Conservation (phyloP, 805 yeast genomes). For the Yamadazyma akitaensis region DNA sequence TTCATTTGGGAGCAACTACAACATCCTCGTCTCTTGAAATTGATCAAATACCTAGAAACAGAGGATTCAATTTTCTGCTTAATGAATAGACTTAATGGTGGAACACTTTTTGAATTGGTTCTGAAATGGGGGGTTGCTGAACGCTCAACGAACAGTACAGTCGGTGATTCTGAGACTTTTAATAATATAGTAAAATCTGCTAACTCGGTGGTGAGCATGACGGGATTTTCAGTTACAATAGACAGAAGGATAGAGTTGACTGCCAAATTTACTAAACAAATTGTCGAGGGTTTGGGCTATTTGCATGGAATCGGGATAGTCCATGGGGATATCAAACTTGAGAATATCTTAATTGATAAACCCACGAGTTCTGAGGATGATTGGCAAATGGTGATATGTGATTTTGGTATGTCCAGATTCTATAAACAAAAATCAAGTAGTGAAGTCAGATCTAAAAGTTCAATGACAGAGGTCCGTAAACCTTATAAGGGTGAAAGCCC, state of each 20-base stretch:
- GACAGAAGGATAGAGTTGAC: slow-evolving; percentile 8
- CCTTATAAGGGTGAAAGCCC: slow-evolving; percentile 33
- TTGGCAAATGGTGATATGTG: slow-evolving; percentile 61
- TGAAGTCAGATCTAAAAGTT: slow-evolving; percentile 14
- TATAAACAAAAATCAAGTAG: slow-evolving; percentile 17
- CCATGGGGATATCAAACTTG: slow-evolving; percentile 83
- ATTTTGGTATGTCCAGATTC: slow-evolving; percentile 76
- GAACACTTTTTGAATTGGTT: slow-evolving; percentile 78
- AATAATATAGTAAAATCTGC: background rate
- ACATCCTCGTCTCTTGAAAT: slow-evolving; percentile 63
- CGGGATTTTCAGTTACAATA: background rate
- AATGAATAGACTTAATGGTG: slow-evolving; percentile 65
- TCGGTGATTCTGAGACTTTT: background rate
- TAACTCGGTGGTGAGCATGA: background rate
- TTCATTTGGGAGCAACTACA: slow-evolving; percentile 68
- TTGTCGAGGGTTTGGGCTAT: slow-evolving; percentile 57
- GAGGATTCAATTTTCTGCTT: slow-evolving; percentile 65
- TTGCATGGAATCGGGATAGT: slow-evolving; percentile 58
- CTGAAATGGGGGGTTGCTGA: slow-evolving; percentile 53
- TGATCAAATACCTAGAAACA: slow-evolving; percentile 61
- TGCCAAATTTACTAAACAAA: slow-evolving; percentile 33
- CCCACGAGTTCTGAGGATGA: slow-evolving; percentile 17
- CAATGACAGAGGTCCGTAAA: slow-evolving; percentile 26
- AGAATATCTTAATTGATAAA: slow-evolving; percentile 64
- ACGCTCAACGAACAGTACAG: background rate